phyloP scores from a whole-genome alignment of 2,329 filamentous ascomycete genomes.

The Verticillium alfalfae region DNA sequence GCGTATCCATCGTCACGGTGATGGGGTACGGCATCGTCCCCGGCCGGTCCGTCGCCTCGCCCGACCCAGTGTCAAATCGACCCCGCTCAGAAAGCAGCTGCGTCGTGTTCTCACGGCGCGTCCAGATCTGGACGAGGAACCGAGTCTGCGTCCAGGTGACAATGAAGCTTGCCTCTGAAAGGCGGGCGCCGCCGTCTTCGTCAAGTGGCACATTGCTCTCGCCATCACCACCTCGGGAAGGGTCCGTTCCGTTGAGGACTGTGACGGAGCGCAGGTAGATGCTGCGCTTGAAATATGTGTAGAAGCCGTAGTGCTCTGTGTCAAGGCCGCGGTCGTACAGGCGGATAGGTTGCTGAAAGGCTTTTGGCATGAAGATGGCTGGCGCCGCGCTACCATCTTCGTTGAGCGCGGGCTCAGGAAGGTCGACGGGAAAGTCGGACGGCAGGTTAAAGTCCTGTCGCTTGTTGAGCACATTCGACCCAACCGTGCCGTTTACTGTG shows the following conservation, averaged over 20 bases:
- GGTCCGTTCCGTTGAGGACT: constrained; percentile 35
- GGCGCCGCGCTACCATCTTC: constrained; percentile 67
- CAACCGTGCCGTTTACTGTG: constrained; percentile 29
- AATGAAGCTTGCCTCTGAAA: constrained; percentile 47
- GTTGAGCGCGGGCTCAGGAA: constrained; percentile 59
- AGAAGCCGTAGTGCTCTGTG: constrained; percentile 90
- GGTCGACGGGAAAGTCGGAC: constrained; percentile 15
- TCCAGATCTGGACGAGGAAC: constrained; percentile 63
- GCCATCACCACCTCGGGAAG: constrained; percentile 5
- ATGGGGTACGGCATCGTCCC: constrained; percentile 61
- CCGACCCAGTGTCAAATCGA: constrained; percentile 17
- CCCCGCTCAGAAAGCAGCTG: constrained; percentile 28
- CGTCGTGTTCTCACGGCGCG: constrained; percentile 39
- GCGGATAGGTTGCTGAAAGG: constrained; percentile 71
- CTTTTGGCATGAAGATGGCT: constrained; percentile 66
- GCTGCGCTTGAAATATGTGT: constrained; percentile 82
- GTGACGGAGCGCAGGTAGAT: constrained; percentile 68
- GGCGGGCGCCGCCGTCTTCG: constrained; percentile 46
- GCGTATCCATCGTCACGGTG: constrained; percentile 55
- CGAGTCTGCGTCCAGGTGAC: constrained; percentile 57
- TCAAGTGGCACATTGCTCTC: constrained; percentile 41
- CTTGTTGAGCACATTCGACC: constrained; percentile 18
- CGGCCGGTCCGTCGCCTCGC: constrained; percentile 31
- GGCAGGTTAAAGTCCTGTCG: constrained; percentile 17
- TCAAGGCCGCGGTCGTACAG: constrained; percentile 77